Evolutionary conservation across 1,139 yeast species (phyloP).

Genomic region (Blastobotrys buckinghamii): DNA sequence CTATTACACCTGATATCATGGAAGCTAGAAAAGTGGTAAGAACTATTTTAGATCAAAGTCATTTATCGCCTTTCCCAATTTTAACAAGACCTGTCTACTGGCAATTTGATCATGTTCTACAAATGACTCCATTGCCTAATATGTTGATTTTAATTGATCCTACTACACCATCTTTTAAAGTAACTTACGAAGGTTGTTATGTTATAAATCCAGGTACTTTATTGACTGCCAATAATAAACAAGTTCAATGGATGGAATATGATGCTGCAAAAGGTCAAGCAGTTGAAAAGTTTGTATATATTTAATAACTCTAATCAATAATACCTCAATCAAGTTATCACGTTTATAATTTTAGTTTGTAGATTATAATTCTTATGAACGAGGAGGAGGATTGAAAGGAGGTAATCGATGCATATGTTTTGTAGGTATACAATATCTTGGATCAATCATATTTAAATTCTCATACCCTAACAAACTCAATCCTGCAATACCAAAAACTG

Average conservation of each 20-base stretch:
- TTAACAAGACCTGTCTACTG: conserved; percentile 60
- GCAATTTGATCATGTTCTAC: conserved; percentile 61
- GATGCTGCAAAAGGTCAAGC: conserved; percentile 38
- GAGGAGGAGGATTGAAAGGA: no score
- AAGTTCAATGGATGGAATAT: conserved; percentile 66
- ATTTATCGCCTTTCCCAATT: conserved; percentile 69
- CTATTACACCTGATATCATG: conserved; percentile 36
- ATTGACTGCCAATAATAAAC: conserved; percentile 31
- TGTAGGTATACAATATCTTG: conserved; percentile 78
- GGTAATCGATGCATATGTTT: conserved; percentile 35
- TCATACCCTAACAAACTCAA: conserved; percentile 64
- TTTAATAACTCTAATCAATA: no score
- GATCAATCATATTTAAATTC: conserved; percentile 59
- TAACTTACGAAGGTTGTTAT: conserved; percentile 77
- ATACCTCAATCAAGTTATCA: no score
- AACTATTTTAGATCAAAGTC: conserved; percentile 82
- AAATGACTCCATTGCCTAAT: conserved; percentile 71
- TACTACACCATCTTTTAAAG: conserved; percentile 63
- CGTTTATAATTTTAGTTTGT: no score
- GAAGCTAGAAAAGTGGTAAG: conserved; percentile 75
- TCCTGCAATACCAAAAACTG: conserved; percentile 86
- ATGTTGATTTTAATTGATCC: conserved; percentile 54
- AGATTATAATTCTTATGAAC: no score
- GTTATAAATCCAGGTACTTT: conserved; percentile 68
- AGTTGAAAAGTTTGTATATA: conserved; percentile 19